These are phyloP conservation scores for Pelargonium cotyledonis DNA, from an alignment of 441 rosid genomes.

Conservation along the genomic window DNA sequence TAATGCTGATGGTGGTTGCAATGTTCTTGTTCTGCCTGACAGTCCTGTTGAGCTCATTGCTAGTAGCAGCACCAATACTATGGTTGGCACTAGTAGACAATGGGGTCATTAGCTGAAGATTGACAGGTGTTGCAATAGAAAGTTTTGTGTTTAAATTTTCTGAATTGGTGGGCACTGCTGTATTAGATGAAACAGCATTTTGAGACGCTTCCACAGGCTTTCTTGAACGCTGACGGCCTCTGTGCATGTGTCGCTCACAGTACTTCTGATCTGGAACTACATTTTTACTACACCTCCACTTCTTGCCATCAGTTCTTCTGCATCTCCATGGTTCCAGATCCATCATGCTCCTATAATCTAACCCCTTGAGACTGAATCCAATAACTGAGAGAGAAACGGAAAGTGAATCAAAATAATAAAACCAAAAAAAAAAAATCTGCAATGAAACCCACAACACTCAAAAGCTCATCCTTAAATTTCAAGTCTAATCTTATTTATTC, in stretches of 20 bases:
- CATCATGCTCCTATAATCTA: constrained; percentile 27
- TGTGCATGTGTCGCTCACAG: constrained; percentile 63
- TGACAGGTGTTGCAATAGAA: constrained; percentile 4
- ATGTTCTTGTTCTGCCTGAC: not conserved
- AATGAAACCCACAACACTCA: constrained; percentile 4
- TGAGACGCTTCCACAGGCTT: constrained; percentile 70
- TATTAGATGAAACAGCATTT: constrained; percentile 17
- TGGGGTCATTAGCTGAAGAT: constrained; percentile 9
- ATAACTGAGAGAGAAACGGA: constrained; percentile 22
- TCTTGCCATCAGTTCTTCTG: constrained; percentile 82
- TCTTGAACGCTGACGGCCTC: constrained; percentile 79
- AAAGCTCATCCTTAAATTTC: too few relatives aligned
- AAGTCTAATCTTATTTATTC: too few relatives aligned
- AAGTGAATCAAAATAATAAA: not conserved
- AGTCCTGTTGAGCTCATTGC: not conserved
- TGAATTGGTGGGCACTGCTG: constrained; percentile 15
- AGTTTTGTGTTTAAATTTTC: constrained; percentile 21
- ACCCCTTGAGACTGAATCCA: constrained; percentile 27
- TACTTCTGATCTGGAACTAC: constrained; percentile 55
- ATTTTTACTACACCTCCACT: constrained; percentile 58
- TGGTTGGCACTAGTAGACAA: constrained; percentile 19
- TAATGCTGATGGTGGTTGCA: not conserved
- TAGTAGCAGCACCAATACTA: constrained; percentile 4
- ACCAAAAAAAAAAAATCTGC: not conserved
- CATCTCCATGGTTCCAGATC: constrained; percentile 60